phyloP scores from a whole-genome alignment of 345 rosid genomes.

The Syzygium jambos region DNA sequence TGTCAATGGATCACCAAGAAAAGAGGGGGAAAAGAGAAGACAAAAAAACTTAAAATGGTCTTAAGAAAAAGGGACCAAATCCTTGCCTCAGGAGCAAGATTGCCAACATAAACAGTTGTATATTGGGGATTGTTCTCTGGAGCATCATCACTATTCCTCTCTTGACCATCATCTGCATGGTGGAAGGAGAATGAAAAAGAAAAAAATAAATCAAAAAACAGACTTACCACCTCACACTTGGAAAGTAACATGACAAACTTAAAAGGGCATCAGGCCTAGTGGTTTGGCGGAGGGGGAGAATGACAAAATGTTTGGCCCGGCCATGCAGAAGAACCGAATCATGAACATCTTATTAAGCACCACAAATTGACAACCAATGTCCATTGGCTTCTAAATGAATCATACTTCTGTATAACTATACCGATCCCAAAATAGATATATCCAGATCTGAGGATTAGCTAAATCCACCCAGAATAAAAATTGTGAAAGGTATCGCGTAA shows the following conservation, averaged over 20 bases:
- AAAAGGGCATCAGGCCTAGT: not conserved
- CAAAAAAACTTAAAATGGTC: not conserved
- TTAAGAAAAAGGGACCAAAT: not conserved
- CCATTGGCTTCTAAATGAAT: not conserved
- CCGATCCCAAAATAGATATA: not conserved
- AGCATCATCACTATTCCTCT: slow-evolving; percentile 54
- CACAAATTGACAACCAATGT: not conserved
- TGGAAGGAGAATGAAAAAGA: not conserved
- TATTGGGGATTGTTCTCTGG: slow-evolving; percentile 68
- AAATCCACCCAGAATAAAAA: not conserved
- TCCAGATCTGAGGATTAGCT: not conserved
- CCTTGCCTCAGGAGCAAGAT: slow-evolving; percentile 61
- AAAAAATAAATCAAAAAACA: not conserved
- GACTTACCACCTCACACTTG: not conserved
- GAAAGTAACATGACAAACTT: not conserved
- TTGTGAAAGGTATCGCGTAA: not conserved
- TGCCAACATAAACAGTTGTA: slow-evolving; percentile 63
- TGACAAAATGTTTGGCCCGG: not conserved
- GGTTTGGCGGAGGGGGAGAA: not conserved
- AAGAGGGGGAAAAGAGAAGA: not conserved
- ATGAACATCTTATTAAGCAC: not conserved
- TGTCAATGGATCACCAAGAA: not conserved
- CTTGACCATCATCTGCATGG: slow-evolving; percentile 77
- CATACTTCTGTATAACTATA: not conserved
- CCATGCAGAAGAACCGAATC: not conserved